Evolutionary conservation across 2,329 filamentous ascomycete genomes (phyloP).

Genomic region (Stagonosporopsis chrysanthemi): DNA sequence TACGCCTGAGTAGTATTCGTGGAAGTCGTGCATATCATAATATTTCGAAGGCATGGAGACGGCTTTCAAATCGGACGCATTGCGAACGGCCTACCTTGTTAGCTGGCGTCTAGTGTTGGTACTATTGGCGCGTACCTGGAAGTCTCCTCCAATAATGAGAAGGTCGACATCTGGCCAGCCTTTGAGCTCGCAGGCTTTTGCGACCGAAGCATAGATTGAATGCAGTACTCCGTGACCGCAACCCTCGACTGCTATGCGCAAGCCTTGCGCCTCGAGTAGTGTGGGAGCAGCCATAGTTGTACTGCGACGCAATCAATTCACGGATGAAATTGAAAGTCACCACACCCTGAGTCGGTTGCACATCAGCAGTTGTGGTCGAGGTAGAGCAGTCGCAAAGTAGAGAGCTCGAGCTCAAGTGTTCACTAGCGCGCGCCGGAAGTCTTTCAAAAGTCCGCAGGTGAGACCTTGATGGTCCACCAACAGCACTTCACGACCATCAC

Average conservation of each 20-base stretch:
- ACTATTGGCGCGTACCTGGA: slow-evolving; percentile 67
- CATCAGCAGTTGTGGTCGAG: slow-evolving; percentile 2
- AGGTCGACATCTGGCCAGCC: slow-evolving; percentile 85
- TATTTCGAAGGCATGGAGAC: slow-evolving; percentile 93
- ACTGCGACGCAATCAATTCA: background rate
- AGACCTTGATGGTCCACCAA: slow-evolving; percentile 21
- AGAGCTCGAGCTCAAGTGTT: slow-evolving; percentile 20
- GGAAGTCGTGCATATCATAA: slow-evolving; percentile 87
- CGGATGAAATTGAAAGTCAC: background rate
- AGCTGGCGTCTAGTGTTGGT: slow-evolving; percentile 16
- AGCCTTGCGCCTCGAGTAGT: slow-evolving; percentile 32
- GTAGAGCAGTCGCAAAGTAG: slow-evolving; percentile 1
- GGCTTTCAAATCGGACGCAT: slow-evolving; percentile 83
- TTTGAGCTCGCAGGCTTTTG: slow-evolving; percentile 71
- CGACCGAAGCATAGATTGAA: slow-evolving; percentile 85
- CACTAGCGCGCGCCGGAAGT: slow-evolving; percentile 40
- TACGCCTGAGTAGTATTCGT: slow-evolving; percentile 86
- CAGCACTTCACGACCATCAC: slow-evolving; percentile 21
- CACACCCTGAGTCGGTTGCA: background rate
- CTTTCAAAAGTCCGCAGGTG: slow-evolving; percentile 19
- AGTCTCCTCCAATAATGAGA: slow-evolving; percentile 94
- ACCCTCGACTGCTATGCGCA: slow-evolving; percentile 85
- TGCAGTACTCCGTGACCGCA: slow-evolving; percentile 93
- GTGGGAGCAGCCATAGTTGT: slow-evolving; percentile 37
- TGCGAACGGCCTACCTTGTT: slow-evolving; percentile 74